Percentiles rank a stretch among this genome's conserved stretches.
These are phyloP conservation scores for Hondaea fermentalgiana DNA, from an alignment of 108 stramenopile genomes.

Conservation along the genomic window DNA sequence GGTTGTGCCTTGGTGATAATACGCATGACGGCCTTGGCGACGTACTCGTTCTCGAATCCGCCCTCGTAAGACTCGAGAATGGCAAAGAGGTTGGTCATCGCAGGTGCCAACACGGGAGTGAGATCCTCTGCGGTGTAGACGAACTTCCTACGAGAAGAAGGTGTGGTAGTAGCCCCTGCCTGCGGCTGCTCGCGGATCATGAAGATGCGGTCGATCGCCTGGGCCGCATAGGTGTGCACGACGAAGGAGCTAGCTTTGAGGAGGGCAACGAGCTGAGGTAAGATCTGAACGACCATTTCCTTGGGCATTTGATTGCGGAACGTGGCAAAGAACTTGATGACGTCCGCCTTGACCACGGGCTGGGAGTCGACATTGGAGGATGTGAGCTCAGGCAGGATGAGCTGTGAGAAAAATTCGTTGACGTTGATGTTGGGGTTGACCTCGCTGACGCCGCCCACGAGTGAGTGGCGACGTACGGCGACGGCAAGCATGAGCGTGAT, in stretches of 20 bases:
- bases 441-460: conserved; percentile 68
- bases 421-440: conserved; percentile 49
- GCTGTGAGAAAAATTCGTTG: background rate
- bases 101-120: conserved; percentile 60
- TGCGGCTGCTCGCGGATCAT: conserved; percentile 46
- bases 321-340: conserved; percentile 83
- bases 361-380: conserved; percentile 33
- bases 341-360: conserved; percentile 81
- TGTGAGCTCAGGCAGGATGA: background rate
- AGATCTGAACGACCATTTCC: conserved; percentile 53
- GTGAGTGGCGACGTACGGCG: conserved; percentile 67
- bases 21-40: conserved; percentile 95
- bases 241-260: conserved; percentile 64
- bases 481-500: conserved; percentile 87
- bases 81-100: conserved; percentile 76
- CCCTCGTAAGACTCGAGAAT: conserved; percentile 67
- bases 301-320: conserved; percentile 83
- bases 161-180: background rate
- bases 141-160: conserved; percentile 20
- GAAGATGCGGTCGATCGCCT: conserved; percentile 75
- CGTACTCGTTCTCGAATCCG: conserved; percentile 85
- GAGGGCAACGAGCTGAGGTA: conserved; percentile 65
- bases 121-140: conserved; percentile 63
- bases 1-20: conserved; percentile 62
- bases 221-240: conserved; percentile 88